Base-by-base conservation (phyloP, 139 green algal genomes). In the Chlorella sp. region DNA sequence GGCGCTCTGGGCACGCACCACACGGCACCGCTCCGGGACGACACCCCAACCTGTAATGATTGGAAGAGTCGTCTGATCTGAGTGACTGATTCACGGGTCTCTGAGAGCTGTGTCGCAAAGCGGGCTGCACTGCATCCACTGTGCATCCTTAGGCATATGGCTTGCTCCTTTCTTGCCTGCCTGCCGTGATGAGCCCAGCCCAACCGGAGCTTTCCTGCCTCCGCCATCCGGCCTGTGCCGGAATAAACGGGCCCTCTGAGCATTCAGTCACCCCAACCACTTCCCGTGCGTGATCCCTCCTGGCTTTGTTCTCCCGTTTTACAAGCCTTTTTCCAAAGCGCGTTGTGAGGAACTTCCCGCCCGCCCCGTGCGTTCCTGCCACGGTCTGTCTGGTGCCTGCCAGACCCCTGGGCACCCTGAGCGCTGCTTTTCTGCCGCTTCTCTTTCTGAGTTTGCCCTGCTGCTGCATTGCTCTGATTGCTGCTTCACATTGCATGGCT, bases 41-140 rank as follows among this genome's bases (percentile, higher is more conserved):
- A 87, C n/a, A 84, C 54, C 60, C 40, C 78, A 87, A 67, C 64
- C 30, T 76, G 36, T n/a, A 56, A 40, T 38, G 32, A 73, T 80
- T 74, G 83, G 83, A 87, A 87, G 83, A 84, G 83, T 76, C 83
- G 83, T 83, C 83, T 87, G 83, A 87, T 26, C 83, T 87, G 32
- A 87, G 83, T 87, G 83, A 87, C 44, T 87, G 83, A 83, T 30
- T 24, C 60, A 80, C 48, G 46, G 81, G 60, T 84, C 48, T 62
- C 83, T 75, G 83, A 87, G 83, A 87, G 83, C 83, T 58, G 6
- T 28, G 36, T 32, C 36, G 68, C 68, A 44, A 44, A 20, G 26
- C 30, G 28, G 43, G 43, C 1, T 46, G 68, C 36, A 36, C 17
- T 36, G 32, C 43, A 24, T 36, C 24, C 9, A 58, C 0, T 20